Evolutionary conservation across 2,329 filamentous ascomycete genomes (phyloP), one percentile per base, ranked within the genome.

Genomic region (Thelonectria blattea): DNA sequence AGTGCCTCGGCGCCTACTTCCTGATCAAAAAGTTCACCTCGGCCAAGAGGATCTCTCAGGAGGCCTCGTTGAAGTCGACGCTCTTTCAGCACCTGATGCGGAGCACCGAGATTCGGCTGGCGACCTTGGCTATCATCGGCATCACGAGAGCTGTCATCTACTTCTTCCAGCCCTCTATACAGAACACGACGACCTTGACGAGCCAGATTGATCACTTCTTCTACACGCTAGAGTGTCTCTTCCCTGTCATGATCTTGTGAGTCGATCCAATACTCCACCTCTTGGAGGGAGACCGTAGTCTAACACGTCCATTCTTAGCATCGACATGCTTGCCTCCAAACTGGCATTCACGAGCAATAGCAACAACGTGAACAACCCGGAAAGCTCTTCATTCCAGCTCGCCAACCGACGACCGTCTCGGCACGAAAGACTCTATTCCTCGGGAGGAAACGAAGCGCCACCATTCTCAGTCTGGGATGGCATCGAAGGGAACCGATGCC

Each of bases 171-270:
- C 69, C 67, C 0, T 69, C 72, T 0, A 70, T 74, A 0, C 76
- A 79, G 58, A 73, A 70, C 12, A 76, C 77, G 0, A 74, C 71
- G 2, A 71, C 72, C 15, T 57, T 73, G 0, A 74, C 76, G 0
- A 73, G 75, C 30, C 76, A 80, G 34, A 53, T 79, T 2, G 78
- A 79, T 41, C 72, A 77, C 0, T 79, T 79, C 45, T 72, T 73
- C 3, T 79, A 79, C 17, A 75, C 76, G 0, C 49, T 79, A 0
- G 76, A 78, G 57, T 79, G 77, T 50, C 46, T 78, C 1, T 80
- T 79, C 20, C 78, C 78, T 0, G 68, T 77, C 1, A 71, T 80
- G 22, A 68, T 80, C 58, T 76, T 74, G 76, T 78, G 58, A 64
- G 76, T 56, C 1, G 2, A 1, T 30, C 15, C 2, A 3, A 6